A percentile compares a stretch with the other conserved stretches of the same genome.
Evolutionary conservation across 352 stramenopile species (phyloP).

Genomic region (Phytophthora europaea): DNA sequence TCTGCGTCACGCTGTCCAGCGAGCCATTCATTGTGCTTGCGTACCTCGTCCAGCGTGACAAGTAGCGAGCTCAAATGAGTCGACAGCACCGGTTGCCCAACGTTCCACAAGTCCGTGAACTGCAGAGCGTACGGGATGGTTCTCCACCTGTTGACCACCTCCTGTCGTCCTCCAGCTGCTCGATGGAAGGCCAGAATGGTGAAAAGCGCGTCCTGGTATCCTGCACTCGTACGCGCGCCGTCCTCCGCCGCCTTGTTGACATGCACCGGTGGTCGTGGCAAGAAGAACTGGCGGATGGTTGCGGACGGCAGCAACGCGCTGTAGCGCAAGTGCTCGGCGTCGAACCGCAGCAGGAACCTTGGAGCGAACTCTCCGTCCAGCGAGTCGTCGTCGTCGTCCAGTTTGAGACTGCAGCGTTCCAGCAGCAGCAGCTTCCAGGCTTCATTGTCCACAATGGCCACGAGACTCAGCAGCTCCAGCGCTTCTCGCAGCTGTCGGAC

Average conservation of each 20-base stretch:
- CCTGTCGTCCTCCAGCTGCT: slow-evolving; percentile 8
- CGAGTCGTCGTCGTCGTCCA: slow-evolving; percentile 39
- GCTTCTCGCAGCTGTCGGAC: slow-evolving; percentile 41
- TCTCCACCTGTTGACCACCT: slow-evolving; percentile 24
- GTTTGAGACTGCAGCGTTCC: slow-evolving; percentile 34
- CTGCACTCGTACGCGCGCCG: slow-evolving; percentile 16
- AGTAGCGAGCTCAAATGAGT: slow-evolving; percentile 36
- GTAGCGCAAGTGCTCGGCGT: slow-evolving; percentile 38
- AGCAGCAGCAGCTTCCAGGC: slow-evolving; percentile 46
- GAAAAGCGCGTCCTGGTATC: slow-evolving; percentile 30
- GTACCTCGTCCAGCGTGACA: slow-evolving; percentile 35
- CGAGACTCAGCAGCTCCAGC: slow-evolving; percentile 50
- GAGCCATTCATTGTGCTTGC: slow-evolving; percentile 26
- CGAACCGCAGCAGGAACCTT: slow-evolving; percentile 40
- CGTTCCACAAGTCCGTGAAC: slow-evolving; percentile 34
- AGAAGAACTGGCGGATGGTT: slow-evolving; percentile 41
- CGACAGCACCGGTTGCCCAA: slow-evolving; percentile 28
- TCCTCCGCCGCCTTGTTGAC: neutral
- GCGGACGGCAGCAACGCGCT: slow-evolving; percentile 36
- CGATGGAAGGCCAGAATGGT: slow-evolving; percentile 26
- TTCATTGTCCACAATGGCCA: slow-evolving; percentile 43
- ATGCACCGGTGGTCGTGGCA: slow-evolving; percentile 19
- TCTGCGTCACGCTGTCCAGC: neutral
- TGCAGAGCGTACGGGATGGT: slow-evolving; percentile 37
- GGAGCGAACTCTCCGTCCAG: slow-evolving; percentile 41